Conservation (phyloP, 148 eudicot genomes). For the Persicaria tinctoria region DNA sequence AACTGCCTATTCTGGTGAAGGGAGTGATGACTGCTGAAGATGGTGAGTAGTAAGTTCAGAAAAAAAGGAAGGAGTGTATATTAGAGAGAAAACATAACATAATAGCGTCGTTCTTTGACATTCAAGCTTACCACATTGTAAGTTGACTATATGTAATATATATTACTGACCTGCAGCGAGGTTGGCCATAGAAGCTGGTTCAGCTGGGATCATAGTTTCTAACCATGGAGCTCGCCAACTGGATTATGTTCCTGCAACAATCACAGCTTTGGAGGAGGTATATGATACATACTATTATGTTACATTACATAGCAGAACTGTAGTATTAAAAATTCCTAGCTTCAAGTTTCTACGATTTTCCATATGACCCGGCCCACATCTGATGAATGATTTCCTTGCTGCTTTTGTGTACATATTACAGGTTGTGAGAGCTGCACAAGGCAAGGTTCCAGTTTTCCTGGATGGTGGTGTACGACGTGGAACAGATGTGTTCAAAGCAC, state of each 20-base stretch:
- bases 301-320: not conserved
- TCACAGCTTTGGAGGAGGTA: slow-evolving; percentile 93
- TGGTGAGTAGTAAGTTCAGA: slow-evolving; percentile 28
- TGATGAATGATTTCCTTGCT: no score
- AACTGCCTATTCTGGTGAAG: slow-evolving; percentile 93
- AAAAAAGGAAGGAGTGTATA: not conserved
- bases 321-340: not conserved
- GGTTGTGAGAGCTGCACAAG: slow-evolving; percentile 97
- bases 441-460: slow-evolving; percentile 86
- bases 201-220: slow-evolving; percentile 93
- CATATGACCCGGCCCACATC: no score
- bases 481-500: slow-evolving; percentile 97
- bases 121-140: not conserved
- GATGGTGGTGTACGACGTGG: slow-evolving; percentile 99
- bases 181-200: slow-evolving; percentile 74
- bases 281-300: not conserved
- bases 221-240: slow-evolving; percentile 99
- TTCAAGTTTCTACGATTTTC: not conserved
- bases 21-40: slow-evolving; percentile 96
- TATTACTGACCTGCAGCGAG: slow-evolving; percentile 45
- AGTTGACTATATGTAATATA: not conserved
- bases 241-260: slow-evolving; percentile 95
- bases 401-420: slow-evolving; percentile 11
- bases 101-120: not conserved
- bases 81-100: not conserved